Evolutionary conservation across 2,329 filamentous ascomycete genomes (phyloP), one percentile per base, ranked within the genome.

Genomic region (Rhinocladiella similis): DNA sequence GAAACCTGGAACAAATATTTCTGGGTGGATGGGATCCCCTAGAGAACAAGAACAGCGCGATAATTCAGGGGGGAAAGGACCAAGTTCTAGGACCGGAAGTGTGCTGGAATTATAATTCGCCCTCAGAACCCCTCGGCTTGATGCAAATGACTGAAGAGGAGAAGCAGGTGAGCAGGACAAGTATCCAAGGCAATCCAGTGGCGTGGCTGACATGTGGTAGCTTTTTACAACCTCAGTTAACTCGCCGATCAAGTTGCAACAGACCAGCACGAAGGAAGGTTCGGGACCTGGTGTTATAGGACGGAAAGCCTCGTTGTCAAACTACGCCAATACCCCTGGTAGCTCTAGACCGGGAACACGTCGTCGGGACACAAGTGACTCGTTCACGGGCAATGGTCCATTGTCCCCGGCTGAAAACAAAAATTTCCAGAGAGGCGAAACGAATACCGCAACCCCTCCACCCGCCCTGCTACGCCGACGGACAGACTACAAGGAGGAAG

Each of bases 171-270:
- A 61, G 73, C 72, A 41, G 59, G 56, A 51, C 47, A 52, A 47
- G 47, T 52, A 20, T 54, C 46, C n/a, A 25, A 46, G 39, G 19
- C 50, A 49, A 53, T 43, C 38, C 29, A 48, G 59, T 12, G 22
- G 16, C 53, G 12, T 39, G 27, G 45, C 57, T 60, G 50, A 60
- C 35, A 18, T 25, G 20, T 58, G 55, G 61, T 71, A 96, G 88
- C 78, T 89, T 61, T 97, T 97, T 73, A 75, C 85, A 49, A 84
- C 83, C 49, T 94, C 95, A 62, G 91, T 99, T 69, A 99, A 97
- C 72, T 97, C 94, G 35, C 89, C 91, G 33, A 79, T 97, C 65
- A 97, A 97, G 74, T 88, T 90, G 7, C 83, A 85, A 29, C 88
- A 90, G 68, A 83, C 78, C 59, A 72, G 77, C 20, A 80, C 78